Evolutionary conservation across 441 rosid genomes (phyloP), one percentile per base, ranked within the genome.

Genomic region (Euphorbia schlechtendalii): DNA sequence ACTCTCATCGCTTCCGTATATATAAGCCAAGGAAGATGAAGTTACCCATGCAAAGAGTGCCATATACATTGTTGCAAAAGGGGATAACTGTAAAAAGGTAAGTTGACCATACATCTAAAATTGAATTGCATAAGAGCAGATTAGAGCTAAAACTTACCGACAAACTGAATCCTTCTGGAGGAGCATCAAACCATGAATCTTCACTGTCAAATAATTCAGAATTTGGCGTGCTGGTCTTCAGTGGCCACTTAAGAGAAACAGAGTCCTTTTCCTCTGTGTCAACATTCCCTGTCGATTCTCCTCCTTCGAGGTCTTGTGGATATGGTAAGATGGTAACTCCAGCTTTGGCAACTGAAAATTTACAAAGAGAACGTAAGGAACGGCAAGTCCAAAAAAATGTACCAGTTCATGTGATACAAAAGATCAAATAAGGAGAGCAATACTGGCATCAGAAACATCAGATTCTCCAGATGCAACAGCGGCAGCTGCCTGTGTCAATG

Each of bases 41-140:
- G 98, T 84, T 66, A 84, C 77, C 99, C 99, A 94, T 45, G 83
- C 83, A 81, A 94, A 89, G 64, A 89, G 84, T 48, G 86, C 77
- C 78, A 84, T 80, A 96, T 96, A 94, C 96, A 87, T 84, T 52
- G 85, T 85, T 40, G 96, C 94, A 67, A 94, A 94, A 66, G 90
- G 81, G 32, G 96, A 91, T 60, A 91, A 70, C 98, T 91, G 74
- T 15, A 70, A 69, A 64, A 63, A 48, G 12, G 56, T 28, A 32
- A 17, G 61, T 8, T 41, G 55, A 46, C 15, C 30, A 36, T 57
- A 67, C 63, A 66, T 63, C 53, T 40, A 74, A 69, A 71, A 27
- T 41, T 49, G 30, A 20, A 30, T 24, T 34, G 59, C 38, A 63
- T 24, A 27, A 63, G 8, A 56, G 48, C 8, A 27, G 21, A 20